A percentile compares a stretch with the other conserved stretches of the same genome.
phyloP scores from a whole-genome alignment of 768 basidiomycete genomes.

The Kwoniella heveanensis region DNA sequence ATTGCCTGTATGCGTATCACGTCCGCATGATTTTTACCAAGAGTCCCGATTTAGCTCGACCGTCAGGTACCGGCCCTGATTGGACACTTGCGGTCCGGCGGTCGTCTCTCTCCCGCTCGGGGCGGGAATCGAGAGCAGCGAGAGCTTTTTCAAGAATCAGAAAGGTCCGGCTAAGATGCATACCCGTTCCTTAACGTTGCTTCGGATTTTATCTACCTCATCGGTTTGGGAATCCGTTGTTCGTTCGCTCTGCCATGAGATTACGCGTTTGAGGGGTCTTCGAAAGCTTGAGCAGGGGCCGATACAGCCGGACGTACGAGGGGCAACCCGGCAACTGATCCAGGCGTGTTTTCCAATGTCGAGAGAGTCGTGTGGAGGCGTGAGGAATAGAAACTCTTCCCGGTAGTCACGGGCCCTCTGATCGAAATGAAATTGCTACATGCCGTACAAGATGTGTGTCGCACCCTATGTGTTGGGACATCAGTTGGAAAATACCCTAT shows the following conservation, averaged over 20 bases:
- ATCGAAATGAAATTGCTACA: background rate
- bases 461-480: too few species aligned
- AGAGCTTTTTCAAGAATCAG: background rate
- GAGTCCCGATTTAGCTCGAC: background rate
- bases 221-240: too few species aligned
- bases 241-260: too few species aligned
- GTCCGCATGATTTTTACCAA: background rate
- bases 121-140: too few species aligned
- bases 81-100: background rate
- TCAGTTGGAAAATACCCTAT: background rate
- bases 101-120: background rate
- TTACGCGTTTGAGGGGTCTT: background rate
- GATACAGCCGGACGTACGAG: background rate
- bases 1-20: too few species aligned
- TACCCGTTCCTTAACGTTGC: background rate
- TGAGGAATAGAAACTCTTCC: background rate
- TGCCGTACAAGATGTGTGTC: background rate
- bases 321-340: background rate
- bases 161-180: background rate
- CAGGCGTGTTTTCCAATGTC: too few species aligned
- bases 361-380: background rate
- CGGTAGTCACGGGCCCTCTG: background rate
- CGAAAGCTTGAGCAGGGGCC: background rate
- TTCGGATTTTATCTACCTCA: background rate
- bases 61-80: conserved; percentile 1